Conservation (phyloP, 306 rosid genomes). For the Rubus idaeus region DNA sequence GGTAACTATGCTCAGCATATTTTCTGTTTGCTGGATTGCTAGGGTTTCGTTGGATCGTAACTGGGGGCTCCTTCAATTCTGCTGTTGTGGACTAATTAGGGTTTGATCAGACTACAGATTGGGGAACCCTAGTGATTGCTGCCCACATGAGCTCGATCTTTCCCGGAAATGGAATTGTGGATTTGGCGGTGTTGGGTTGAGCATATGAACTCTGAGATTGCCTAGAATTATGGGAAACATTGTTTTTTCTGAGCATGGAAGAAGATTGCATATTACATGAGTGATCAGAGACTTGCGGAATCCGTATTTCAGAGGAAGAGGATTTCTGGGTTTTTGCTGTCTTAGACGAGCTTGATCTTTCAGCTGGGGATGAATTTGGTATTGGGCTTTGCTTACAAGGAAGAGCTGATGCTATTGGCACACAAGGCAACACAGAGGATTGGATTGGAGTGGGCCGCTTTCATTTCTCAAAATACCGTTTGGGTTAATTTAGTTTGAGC, state of each 20-base stretch:
- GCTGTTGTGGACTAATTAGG: conserved; percentile 37
- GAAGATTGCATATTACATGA: conserved; percentile 57
- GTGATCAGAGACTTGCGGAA: conserved; percentile 43
- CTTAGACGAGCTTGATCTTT: conserved; percentile 10
- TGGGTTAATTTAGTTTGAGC: conserved; percentile 46
- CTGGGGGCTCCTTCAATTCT: conserved; percentile 32
- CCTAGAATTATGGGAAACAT: conserved; percentile 42
- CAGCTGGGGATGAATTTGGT: conserved; percentile 45
- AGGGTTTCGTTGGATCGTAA: conserved; percentile 57
- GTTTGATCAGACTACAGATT: conserved; percentile 38
- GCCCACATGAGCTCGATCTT: conserved; percentile 37
- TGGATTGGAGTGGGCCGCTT: conserved; percentile 45
- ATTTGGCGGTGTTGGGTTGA: conserved; percentile 37
- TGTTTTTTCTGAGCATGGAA: conserved; percentile 60
- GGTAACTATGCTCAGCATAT: conserved; percentile 27
- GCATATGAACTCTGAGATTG: conserved; percentile 49
- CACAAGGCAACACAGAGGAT: conserved; percentile 36
- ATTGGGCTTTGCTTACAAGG: conserved; percentile 28
- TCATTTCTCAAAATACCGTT: conserved; percentile 44
- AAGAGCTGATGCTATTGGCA: conserved; percentile 46
- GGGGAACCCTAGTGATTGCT: conserved; percentile 21
- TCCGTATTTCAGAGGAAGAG: conserved; percentile 26
- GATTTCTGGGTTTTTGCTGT: conserved; percentile 24
- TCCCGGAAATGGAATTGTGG: conserved; percentile 28
- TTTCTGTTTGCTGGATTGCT: conserved; percentile 29